Conservation (phyloP, 345 rosid genomes). For the Salix arbutifolia region DNA sequence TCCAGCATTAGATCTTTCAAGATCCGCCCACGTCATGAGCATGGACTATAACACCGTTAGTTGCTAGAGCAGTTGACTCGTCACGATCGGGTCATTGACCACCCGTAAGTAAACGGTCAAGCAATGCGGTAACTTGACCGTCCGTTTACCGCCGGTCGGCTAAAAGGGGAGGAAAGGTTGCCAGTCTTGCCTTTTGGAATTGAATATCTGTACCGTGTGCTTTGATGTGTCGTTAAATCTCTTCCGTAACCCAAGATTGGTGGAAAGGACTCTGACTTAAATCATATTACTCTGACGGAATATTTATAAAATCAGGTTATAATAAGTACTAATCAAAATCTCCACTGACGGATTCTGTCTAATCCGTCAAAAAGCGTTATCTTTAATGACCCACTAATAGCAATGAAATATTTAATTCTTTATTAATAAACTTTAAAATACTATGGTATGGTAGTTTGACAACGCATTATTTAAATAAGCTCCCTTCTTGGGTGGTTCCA, state of each 20-base stretch:
- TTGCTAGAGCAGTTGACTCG: slow-evolving; percentile 10
- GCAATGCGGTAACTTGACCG: slow-evolving; percentile 1
- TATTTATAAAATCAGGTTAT: too few species aligned
- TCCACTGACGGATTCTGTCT: slow-evolving; percentile 15
- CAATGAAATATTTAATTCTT: background rate
- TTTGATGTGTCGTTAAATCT: too few species aligned
- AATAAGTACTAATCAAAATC: slow-evolving; percentile 14
- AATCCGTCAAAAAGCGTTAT: slow-evolving; percentile 16
- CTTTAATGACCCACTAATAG: background rate
- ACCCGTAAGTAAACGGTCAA: background rate
- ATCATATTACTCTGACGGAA: too few species aligned
- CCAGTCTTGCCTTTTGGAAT: background rate
- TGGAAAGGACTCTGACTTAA: background rate
- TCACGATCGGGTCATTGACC: slow-evolving; percentile 25
- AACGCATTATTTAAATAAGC: background rate
- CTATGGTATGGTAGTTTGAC: background rate
- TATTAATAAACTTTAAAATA: background rate
- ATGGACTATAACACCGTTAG: background rate
- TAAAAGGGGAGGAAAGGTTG: background rate
- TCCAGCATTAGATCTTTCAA: background rate
- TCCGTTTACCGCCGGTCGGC: background rate
- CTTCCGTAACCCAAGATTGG: too few species aligned
- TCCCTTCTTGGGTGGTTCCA: background rate
- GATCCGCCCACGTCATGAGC: slow-evolving; percentile 17
- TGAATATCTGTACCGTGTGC: background rate